Evolutionary conservation across 768 basidiomycete genomes (phyloP).

Genomic region (Leucocoprinus birnbaumii): DNA sequence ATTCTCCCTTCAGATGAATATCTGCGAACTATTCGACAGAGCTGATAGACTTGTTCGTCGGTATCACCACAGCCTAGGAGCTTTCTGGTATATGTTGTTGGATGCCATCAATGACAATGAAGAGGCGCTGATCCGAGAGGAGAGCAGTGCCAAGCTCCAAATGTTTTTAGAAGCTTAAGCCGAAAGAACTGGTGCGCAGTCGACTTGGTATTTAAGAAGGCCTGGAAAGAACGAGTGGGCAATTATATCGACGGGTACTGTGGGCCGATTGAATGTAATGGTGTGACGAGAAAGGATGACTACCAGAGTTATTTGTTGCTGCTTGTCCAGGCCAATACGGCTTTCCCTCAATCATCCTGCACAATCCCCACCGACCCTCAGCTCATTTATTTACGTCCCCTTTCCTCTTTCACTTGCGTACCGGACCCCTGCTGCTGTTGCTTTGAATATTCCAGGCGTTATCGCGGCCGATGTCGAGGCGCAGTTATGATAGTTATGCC

Average conservation of each 20-base stretch:
- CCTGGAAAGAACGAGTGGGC: no score
- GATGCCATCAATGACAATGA: no score
- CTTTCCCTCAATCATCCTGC: background rate
- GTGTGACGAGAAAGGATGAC: background rate
- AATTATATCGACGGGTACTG: no score
- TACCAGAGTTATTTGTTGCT: slow-evolving; percentile 8
- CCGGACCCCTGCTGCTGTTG: background rate
- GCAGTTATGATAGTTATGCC: slow-evolving; percentile 70
- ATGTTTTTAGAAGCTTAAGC: no score
- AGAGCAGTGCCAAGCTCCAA: no score
- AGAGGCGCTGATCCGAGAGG: no score
- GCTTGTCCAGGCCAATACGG: slow-evolving; percentile 1
- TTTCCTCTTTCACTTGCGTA: background rate
- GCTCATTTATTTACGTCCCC: background rate
- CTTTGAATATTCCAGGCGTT: slow-evolving; percentile 3
- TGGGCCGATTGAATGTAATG: background rate
- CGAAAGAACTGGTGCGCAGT: no score
- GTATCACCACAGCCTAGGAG: no score
- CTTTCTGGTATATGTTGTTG: no score
- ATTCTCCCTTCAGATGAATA: background rate
- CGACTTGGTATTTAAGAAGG: no score
- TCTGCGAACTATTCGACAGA: no score
- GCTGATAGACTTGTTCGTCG: no score
- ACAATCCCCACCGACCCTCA: background rate
- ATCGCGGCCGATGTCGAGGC: slow-evolving; percentile 55